These are phyloP conservation scores for Marsdenia floribunda DNA, from an alignment of 257 asterid genomes.

Conservation along the genomic window DNA sequence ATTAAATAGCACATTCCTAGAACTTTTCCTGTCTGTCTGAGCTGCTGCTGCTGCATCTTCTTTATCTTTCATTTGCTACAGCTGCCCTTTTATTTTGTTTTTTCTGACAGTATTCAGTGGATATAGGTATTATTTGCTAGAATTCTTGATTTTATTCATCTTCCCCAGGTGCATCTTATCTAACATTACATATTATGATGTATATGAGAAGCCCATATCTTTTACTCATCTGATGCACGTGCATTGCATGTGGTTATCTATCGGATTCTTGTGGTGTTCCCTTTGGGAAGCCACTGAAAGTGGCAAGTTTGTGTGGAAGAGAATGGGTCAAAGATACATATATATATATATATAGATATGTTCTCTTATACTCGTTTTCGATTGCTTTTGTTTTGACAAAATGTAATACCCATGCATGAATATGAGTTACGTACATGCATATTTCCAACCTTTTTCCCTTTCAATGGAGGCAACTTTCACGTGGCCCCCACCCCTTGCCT, in stretches of 20 bases:
- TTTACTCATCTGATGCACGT: constrained; percentile 16
- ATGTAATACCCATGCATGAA: constrained; percentile 42
- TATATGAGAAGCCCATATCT: not conserved
- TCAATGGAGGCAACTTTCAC: constrained; percentile 10
- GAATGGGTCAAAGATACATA: constrained; percentile 15
- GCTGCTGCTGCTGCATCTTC: not conserved
- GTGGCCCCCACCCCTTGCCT: constrained; percentile 14
- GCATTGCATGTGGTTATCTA: constrained; percentile 31
- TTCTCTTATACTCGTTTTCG: not conserved
- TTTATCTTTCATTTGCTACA: not conserved
- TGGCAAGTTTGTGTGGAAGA: constrained; percentile 11
- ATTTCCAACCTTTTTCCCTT: constrained; percentile 5
- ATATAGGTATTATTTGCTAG: not conserved
- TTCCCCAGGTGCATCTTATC: constrained; percentile 17
- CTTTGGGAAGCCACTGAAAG: constrained; percentile 11
- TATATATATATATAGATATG: not conserved
- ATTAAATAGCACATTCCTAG: not conserved
- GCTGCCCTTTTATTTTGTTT: not conserved
- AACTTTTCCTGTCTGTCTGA: not conserved
- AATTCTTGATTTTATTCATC: constrained; percentile 13
- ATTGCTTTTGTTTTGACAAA: constrained; percentile 12
- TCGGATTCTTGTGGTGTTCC: constrained; percentile 5
- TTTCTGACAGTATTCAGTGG: not conserved
- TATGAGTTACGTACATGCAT: constrained; percentile 29
- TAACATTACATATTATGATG: not conserved